These are phyloP conservation scores for Mucor saturninus DNA, from an alignment of 371 early-diverging fungal species.

Conservation along the genomic window DNA sequence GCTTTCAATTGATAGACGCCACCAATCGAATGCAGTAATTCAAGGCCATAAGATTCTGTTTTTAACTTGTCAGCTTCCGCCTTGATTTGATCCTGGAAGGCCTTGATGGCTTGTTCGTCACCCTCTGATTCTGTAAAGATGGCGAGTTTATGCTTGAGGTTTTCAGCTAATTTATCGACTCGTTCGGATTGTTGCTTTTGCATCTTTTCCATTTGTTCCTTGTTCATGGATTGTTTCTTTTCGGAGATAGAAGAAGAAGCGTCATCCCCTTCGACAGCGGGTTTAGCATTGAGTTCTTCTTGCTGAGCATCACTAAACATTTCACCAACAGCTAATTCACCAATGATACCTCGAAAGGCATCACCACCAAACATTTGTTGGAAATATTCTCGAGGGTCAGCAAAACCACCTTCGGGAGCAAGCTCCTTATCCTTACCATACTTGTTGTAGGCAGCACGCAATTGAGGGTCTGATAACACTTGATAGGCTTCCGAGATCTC, in stretches of 20 bases:
- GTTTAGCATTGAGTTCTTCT: constrained; percentile 4
- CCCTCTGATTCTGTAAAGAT: constrained; percentile 78
- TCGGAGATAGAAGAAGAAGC: not conserved
- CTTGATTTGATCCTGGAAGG: constrained; percentile 73
- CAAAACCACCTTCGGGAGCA: constrained; percentile 76
- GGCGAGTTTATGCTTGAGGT: constrained; percentile 76
- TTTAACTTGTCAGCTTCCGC: constrained; percentile 88
- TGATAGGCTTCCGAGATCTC: constrained; percentile 95
- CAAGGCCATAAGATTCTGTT: constrained; percentile 88
- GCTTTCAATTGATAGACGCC: constrained; percentile 88
- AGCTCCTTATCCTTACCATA: constrained; percentile 78
- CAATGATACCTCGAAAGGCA: constrained; percentile 72
- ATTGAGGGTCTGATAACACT: constrained; percentile 88
- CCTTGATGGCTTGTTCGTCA: constrained; percentile 49
- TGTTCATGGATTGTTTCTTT: constrained; percentile 38
- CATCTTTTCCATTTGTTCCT: constrained; percentile 66
- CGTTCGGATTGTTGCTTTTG: constrained; percentile 66
- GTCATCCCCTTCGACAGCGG: constrained; percentile 9
- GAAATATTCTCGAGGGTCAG: constrained; percentile 93
- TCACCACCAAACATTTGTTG: constrained; percentile 95
- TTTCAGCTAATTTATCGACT: constrained; percentile 78
- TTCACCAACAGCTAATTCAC: constrained; percentile 50
- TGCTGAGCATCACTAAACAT: constrained; percentile 48
- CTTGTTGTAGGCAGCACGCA: constrained; percentile 88
- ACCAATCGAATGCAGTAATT: constrained; percentile 91